phyloP scores from a whole-genome alignment of 2,329 filamentous ascomycete species.

The Botryotinia convoluta region DNA sequence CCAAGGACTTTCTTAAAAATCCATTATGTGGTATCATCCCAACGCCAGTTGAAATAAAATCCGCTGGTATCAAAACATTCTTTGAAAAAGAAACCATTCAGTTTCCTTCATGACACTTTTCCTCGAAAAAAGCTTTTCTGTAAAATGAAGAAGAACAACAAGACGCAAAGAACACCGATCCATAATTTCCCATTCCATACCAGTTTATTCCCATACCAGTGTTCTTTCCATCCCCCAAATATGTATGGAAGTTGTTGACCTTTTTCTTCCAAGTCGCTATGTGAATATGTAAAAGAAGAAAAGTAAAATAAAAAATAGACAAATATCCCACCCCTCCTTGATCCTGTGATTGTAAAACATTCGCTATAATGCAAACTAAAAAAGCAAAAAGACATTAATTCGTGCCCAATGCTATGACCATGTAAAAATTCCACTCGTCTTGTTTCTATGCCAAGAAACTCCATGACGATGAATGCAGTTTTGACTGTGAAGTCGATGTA shows the following conservation, averaged over 20 bases:
- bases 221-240: constrained; percentile 12
- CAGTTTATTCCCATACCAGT: constrained; percentile 11
- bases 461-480: constrained; percentile 35
- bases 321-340: constrained; percentile 10
- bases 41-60: constrained; percentile 27
- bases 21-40: constrained; percentile 35
- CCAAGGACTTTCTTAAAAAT: constrained; percentile 9
- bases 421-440: constrained; percentile 26
- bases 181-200: constrained; percentile 13
- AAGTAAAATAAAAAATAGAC: constrained; percentile 10
- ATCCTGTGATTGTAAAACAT: constrained; percentile 14
- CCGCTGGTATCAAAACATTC: constrained; percentile 28
- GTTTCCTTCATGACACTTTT: constrained; percentile 26
- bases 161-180: constrained; percentile 10
- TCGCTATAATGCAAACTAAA: constrained; percentile 25
- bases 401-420: constrained; percentile 26
- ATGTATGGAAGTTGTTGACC: background rate
- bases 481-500: constrained; percentile 36
- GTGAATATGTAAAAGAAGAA: constrained; percentile 17
- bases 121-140: constrained; percentile 20
- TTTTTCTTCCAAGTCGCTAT: constrained; percentile 1
- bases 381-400: constrained; percentile 32
- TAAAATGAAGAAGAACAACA: background rate
- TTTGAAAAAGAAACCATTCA: constrained; percentile 19
- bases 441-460: constrained; percentile 32